Evolutionary conservation across 73 alveolate genomes (phyloP), one percentile per base, ranked within the genome.

Genomic region (Blepharisma japonicum): DNA sequence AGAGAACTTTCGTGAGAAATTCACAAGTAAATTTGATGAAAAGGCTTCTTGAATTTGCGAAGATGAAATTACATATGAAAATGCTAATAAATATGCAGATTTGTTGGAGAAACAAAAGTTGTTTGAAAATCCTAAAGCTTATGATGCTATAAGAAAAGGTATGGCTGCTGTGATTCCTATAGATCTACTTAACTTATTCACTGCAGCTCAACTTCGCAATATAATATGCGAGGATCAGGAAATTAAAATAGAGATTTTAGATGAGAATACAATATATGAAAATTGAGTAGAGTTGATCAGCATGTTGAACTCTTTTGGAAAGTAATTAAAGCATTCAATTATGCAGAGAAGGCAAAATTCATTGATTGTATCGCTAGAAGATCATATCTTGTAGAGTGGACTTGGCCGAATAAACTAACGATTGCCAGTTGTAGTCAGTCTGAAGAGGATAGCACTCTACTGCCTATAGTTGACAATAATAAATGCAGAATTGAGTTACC

Each of bases 351-450:
- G 80, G 84, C 85, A 51, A 83, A 81, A 25, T 92, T 83, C 79
- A 56, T 92, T 50, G 86, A 88, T 80, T 92, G 90, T 79, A 96
- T 92, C 8, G 90, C 95, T 96, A 96, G 98, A 32, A 82, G 98
- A 72, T 88, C 96, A 66, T 83, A 95, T 83, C 86, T 92, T 56
- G 90, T 91, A 61, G 81, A 72, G 50, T 71, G 91, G n/a, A 71
- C 91, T 67, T 71, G 76, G 71, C 84, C 70, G 68, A 77, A 82
- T 55, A 83, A 86, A 48, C 68, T 81, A 82, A 84, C 84, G 47
- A 21, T 77, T 9, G 51, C 67, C 25, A 51, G 72, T 23, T 79
- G 51, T 68, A 77, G 78, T 83, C 81, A 84, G 61, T 81, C 87
- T 77, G 78, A 53, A 89, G 85, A 82, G 46, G 86, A 77, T 45